Percentiles rank a stretch among this genome's conserved stretches.
phyloP scores from a whole-genome alignment of 495 filamentous ascomycete species.

The Penicillium bialowiezense region DNA sequence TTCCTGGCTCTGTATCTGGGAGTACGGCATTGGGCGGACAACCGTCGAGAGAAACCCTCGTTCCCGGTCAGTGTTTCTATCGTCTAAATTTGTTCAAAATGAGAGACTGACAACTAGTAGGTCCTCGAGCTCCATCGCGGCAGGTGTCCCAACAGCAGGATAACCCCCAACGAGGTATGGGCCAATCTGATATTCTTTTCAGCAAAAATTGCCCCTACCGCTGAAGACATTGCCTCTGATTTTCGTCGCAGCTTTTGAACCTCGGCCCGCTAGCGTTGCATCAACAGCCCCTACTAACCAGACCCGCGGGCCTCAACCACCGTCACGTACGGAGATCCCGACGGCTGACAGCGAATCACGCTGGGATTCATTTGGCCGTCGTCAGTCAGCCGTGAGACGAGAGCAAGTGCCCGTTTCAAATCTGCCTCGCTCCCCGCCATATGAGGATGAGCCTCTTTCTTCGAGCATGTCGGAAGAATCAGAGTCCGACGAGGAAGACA shows the following conservation, averaged over 20 bases:
- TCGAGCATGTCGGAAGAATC: conserved; percentile 49
- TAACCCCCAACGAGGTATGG: conserved; percentile 44
- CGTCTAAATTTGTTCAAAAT: not conserved
- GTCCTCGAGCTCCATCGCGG: conserved; percentile 55
- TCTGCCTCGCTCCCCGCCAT: conserved; percentile 31
- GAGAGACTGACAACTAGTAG: conserved; percentile 27
- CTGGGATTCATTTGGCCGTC: conserved; percentile 34
- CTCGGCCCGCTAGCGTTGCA: conserved; percentile 53
- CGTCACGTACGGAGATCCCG: conserved; percentile 47
- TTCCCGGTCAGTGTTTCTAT: conserved; percentile 48
- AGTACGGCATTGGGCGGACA: conserved; percentile 53
- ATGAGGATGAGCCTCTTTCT: conserved; percentile 32
- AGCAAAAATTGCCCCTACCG: not conserved
- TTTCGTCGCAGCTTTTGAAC: conserved; percentile 14
- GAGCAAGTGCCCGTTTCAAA: conserved; percentile 24
- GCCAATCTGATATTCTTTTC: not conserved
- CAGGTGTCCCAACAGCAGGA: conserved; percentile 64
- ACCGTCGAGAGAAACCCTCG: conserved; percentile 56
- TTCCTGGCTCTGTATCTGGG: conserved; percentile 47
- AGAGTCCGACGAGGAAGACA: conserved; percentile 51
- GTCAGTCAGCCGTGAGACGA: conserved; percentile 28
- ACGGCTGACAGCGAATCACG: conserved; percentile 33
- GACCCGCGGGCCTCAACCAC: conserved; percentile 23
- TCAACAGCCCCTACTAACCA: conserved; percentile 51
- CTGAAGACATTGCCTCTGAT: conserved; percentile 4